Evolutionary conservation across 2,329 filamentous ascomycete genomes (phyloP).

Genomic region (Colletotrichum eremochloae): DNA sequence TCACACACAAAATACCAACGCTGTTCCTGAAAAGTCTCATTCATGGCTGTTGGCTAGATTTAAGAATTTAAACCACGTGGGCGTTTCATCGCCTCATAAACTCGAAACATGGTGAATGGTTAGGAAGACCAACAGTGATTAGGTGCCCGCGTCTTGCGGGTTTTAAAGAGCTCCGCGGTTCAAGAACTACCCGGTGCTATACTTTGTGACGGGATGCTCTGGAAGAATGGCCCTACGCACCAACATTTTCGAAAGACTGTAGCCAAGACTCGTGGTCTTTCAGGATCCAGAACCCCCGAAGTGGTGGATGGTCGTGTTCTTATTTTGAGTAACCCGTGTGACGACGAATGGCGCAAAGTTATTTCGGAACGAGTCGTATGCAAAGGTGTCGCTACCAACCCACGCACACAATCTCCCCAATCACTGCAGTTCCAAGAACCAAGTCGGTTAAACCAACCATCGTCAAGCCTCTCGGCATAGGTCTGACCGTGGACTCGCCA

Average conservation of each 20-base stretch:
- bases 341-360: not conserved
- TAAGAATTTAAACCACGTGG: not conserved
- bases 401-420: not conserved
- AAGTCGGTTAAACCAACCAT: not conserved
- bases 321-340: too few relatives aligned
- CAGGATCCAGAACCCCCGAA: not conserved
- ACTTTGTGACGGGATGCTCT: not conserved
- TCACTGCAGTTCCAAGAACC: not conserved
- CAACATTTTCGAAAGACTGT: not conserved
- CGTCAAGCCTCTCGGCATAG: not conserved
- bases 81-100: not conserved
- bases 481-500: not conserved
- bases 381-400: too few relatives aligned
- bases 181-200: not conserved
- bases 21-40: not conserved
- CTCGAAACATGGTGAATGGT: not conserved
- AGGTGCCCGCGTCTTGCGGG: not conserved
- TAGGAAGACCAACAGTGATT: not conserved
- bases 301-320: too few relatives aligned
- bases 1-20: not conserved
- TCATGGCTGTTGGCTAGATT: not conserved
- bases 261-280: not conserved
- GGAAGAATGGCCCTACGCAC: not conserved
- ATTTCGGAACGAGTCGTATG: not conserved
- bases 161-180: not conserved